Percentiles rank a stretch among this genome's conserved stretches.
phyloP scores from a whole-genome alignment of 306 rosid species.

The Vachellia collinsii region DNA sequence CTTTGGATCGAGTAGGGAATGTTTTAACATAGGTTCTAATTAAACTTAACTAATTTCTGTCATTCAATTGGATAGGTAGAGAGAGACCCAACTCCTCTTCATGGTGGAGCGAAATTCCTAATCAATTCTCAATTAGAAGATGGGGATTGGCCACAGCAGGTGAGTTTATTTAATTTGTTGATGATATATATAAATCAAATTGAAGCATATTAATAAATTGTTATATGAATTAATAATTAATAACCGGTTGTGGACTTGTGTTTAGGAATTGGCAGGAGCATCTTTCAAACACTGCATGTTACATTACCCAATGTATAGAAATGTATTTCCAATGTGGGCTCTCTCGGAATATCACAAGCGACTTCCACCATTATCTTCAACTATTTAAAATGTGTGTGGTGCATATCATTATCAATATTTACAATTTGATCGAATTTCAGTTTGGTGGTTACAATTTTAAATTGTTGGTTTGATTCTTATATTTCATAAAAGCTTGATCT shows the following conservation, averaged over 20 bases:
- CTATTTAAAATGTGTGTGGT: not conserved
- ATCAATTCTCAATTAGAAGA: slow-evolving; percentile 66
- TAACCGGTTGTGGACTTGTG: not conserved
- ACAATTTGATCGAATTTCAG: no score
- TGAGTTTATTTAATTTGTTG: not conserved
- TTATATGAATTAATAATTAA: no score
- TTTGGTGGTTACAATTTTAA: no score
- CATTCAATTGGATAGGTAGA: slow-evolving; percentile 39
- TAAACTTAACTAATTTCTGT: not conserved
- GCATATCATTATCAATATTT: no score
- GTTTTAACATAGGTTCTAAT: no score
- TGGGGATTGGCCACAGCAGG: slow-evolving; percentile 77
- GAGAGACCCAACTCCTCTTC: slow-evolving; percentile 64
- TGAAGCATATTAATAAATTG: no score
- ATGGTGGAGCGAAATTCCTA: slow-evolving; percentile 59
- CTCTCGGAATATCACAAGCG: slow-evolving; percentile 70
- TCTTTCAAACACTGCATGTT: slow-evolving; percentile 68
- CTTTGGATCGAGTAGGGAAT: no score
- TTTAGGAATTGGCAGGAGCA: slow-evolving; percentile 58
- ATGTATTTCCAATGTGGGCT: slow-evolving; percentile 74
- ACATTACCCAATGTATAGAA: slow-evolving; percentile 71
- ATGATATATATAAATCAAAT: no score
- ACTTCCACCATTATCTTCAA: slow-evolving; percentile 45
- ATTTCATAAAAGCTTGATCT: no score
- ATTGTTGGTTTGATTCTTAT: no score